Conservation (phyloP, 129 eudicot genomes). For the Chrysanthemum makinoi region DNA sequence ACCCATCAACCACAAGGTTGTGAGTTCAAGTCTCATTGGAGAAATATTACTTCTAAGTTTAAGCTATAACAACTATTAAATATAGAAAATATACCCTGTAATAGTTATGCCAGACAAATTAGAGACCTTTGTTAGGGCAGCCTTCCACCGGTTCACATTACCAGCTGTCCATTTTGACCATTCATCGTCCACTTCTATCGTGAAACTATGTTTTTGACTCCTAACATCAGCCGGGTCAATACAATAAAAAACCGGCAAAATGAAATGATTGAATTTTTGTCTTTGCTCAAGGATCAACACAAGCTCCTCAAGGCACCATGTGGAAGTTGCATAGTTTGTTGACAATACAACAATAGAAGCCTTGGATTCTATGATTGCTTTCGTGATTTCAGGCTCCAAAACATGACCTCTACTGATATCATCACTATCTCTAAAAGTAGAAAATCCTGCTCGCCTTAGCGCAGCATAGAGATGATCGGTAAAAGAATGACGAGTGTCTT, state of each 20-base stretch:
- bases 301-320: conserved; percentile 21
- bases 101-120: neutral
- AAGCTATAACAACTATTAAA: no score
- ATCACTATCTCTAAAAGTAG: conserved; percentile 16
- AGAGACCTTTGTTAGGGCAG: conserved; percentile 9
- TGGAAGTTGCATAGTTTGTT: conserved; percentile 8
- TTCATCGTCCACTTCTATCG: neutral
- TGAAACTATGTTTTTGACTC: neutral
- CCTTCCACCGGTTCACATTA: neutral
- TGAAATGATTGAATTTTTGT: neutral
- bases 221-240: conserved; percentile 7
- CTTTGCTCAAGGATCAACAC: conserved; percentile 14
- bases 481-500: no score
- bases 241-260: conserved; percentile 9
- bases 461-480: neutral
- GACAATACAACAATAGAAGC: conserved; percentile 16
- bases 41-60: no score
- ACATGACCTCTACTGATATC: conserved; percentile 9
- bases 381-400: neutral
- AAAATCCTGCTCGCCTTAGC: conserved; percentile 1
- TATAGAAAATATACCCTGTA: no score
- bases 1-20: no score
- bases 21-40: no score
- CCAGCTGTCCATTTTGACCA: neutral
- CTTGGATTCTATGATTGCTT: conserved; percentile 12